Base-by-base conservation (phyloP, 805 yeast genomes). In the Saturnispora ahearnii region DNA sequence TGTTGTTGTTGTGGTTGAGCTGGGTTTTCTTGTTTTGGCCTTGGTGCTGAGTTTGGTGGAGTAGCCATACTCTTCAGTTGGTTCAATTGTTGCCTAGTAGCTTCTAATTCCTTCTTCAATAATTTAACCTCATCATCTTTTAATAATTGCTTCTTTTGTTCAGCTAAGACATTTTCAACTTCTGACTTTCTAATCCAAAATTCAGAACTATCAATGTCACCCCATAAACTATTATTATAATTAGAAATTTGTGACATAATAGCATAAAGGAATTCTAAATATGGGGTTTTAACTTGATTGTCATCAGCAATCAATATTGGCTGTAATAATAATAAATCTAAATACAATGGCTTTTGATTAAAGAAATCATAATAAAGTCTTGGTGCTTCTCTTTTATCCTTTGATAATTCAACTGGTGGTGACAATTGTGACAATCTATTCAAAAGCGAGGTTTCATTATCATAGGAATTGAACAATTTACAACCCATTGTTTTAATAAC, bases 261-360 rank as follows among this genome's bases (percentile, higher is more conserved):
- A 2, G 96, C 88, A 62, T 87, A 90, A 51, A 87, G 68, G 57
- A 87, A 87, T 67, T 90, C 97, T 63, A 90, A 72, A 63, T 90
- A 90, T 2, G 97, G 96, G 0, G 96, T 87, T 62, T 84, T 83
- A 49, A 88, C 81, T 45, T 84, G 82, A 61, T 78, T 78, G 62
- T 89, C 96, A 67, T 89, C 96, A n/a, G 93, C 96, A 51, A 89
- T 71, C 49, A 90, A 70, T 47, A 90, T 90, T 5, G 96, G 95
- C 61, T 88, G 95, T 53, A 90, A 74, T 48, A 90, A 69, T 41
- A 88, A 70, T 61, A 88, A 72, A 67, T 90, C 97, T 40, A 85
- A 71, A 53, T 83, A 79, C 52, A 87, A 64, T 41, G 77, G 79
- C 57, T 77, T 61, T 62, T 74, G 73, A 57, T 77, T 70, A 61